Percentiles rank a stretch among this genome's conserved stretches.
Conservation (phyloP, 306 rosid species). For the Pyrus communis region DNA sequence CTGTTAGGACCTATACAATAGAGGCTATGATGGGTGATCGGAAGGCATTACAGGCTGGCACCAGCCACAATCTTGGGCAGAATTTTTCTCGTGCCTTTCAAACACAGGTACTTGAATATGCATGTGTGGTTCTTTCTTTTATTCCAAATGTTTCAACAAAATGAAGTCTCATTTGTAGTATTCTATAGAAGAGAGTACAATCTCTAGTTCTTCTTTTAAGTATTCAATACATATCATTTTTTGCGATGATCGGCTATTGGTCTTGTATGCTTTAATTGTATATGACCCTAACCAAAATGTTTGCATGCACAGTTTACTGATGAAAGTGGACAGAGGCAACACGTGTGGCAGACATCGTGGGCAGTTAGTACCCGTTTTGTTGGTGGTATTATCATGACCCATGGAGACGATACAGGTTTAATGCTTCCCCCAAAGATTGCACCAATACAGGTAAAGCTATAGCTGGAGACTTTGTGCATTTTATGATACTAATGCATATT, state of each 20-base stretch:
- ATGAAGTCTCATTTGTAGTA: background rate
- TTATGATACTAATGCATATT: background rate
- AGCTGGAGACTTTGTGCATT: conserved; percentile 7
- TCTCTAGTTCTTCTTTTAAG: background rate
- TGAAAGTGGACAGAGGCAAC: conserved; percentile 74
- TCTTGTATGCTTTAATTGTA: background rate
- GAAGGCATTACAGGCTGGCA: conserved; percentile 96
- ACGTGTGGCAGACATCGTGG: conserved; percentile 98
- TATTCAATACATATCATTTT: background rate
- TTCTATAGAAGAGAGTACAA: background rate
- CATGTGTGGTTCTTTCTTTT: background rate
- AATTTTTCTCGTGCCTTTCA: conserved; percentile 90
- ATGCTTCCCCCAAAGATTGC: conserved; percentile 96
- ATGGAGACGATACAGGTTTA: conserved; percentile 90
- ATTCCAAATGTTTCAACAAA: background rate
- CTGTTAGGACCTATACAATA: conserved; percentile 78
- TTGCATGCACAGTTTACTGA: conserved; percentile 72
- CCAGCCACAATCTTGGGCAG: conserved; percentile 98
- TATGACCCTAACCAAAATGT: conserved; percentile 19
- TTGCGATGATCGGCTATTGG: background rate
- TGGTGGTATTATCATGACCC: conserved; percentile 97
- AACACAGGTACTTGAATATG: conserved; percentile 55
- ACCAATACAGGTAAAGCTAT: conserved; percentile 76
- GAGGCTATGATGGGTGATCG: conserved; percentile 99
- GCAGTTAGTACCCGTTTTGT: conserved; percentile 94